Conservation (phyloP, 2,329 filamentous ascomycete species). For the Xylaria sp. region DNA sequence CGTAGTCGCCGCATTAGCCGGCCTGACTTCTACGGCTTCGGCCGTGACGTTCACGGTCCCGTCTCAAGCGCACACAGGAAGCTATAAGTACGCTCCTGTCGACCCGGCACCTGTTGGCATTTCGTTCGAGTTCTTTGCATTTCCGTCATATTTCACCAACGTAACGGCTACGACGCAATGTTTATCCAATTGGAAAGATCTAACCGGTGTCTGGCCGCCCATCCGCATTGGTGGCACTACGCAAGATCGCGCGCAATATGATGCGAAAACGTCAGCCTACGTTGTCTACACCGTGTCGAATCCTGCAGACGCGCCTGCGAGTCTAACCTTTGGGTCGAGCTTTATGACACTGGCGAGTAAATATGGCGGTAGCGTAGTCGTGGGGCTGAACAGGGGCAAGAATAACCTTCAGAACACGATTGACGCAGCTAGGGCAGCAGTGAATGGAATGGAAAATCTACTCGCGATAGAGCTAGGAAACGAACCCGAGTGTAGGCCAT, state of each 20-base stretch:
- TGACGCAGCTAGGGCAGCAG: conserved; percentile 59
- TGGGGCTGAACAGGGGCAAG: conserved; percentile 65
- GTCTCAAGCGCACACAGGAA: conserved; percentile 41
- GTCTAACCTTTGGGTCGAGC: conserved; percentile 63
- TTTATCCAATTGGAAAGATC: conserved; percentile 61
- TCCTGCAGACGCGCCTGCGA: conserved; percentile 59
- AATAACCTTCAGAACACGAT: conserved; percentile 66
- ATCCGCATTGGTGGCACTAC: conserved; percentile 69
- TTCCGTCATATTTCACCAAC: conserved; percentile 64
- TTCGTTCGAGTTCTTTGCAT: conserved; percentile 68
- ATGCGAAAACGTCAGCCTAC: conserved; percentile 56
- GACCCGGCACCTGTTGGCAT: conserved; percentile 58
- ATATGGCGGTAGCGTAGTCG: conserved; percentile 61
- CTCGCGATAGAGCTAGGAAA: conserved; percentile 67
- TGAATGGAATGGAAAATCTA: conserved; percentile 59
- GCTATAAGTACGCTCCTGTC: conserved; percentile 50
- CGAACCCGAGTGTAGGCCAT: conserved; percentile 60
- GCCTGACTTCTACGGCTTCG: conserved; percentile 31
- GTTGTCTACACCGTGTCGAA: conserved; percentile 63
- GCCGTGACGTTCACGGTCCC: conserved; percentile 53
- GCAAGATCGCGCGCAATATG: conserved; percentile 65
- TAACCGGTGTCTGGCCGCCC: conserved; percentile 64
- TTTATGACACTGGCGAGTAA: conserved; percentile 62
- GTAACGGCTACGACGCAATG: conserved; percentile 63
- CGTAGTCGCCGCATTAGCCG: conserved; percentile 30